Base-by-base conservation (phyloP, 2,329 filamentous ascomycete genomes). In the Dactylellina drechsleri region DNA sequence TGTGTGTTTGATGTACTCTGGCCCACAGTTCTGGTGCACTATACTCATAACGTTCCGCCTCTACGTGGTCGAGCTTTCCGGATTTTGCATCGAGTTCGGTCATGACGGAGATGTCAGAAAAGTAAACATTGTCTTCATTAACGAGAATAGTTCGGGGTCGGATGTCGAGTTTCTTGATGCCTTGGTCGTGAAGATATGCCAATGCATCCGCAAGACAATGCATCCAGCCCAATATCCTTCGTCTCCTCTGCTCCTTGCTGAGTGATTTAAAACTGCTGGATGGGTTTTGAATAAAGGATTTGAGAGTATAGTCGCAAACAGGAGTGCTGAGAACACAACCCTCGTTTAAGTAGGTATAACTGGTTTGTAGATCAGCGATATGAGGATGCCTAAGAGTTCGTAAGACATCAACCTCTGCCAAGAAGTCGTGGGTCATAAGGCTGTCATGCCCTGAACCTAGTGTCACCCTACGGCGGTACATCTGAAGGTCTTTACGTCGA, bases 1-100 rank as follows among this genome's bases (percentile, higher is more conserved):
- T 70, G 1, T 62, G 40, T 4, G 57, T 16, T 49, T 68, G 58
- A 4, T 66, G 65, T 6, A 57, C 59, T 66, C 60, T 50, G 28
- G 36, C 47, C 84, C 86, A 86, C 66, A 86, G 85, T 79, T 93
- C 91, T 0, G 91, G 90, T 0, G 90, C 88, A 0, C 87, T 87
- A 79, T 92, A 92, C 78, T 91, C 88, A 81, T 92, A 92, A 1
- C 84, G 84, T 79, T 92, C 90, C 74, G 88, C 88, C 78, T 90
- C 88, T 77, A 90, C 88, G 13, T 68, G 65, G 36, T 70, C 64
- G 50, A 61, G 56, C 18, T 53, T 66, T 23, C 36, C 41, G 4
- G 43, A 26, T 36, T 68, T 70, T 7, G 43, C 18, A 26, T 76
- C 66, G 2, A 70, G 47, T 15, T 66, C 66, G n/a, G 72, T 70